Conservation (phyloP, 139 green algal species). For the Chlamydomonas sphaeroides region DNA sequence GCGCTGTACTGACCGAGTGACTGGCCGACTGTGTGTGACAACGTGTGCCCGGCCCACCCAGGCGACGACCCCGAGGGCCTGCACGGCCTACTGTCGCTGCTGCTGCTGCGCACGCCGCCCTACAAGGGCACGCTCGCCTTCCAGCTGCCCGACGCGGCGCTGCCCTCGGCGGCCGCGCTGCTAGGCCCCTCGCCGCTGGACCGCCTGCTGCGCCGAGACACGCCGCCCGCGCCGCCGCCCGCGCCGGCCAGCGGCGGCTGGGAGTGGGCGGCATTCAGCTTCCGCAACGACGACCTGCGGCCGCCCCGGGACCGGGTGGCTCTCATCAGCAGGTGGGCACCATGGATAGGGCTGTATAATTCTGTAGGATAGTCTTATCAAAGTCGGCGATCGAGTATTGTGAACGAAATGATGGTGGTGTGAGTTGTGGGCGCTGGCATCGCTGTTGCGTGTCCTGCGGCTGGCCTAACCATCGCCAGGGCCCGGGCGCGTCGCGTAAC, state of each 20-base stretch:
- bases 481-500: no score
- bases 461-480: no score
- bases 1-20: no score
- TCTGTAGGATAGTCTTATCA: no score
- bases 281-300: constrained; percentile 15
- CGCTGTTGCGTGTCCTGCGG: no score
- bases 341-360: no score
- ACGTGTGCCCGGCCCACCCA: no score
- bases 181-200: background rate
- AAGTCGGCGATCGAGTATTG: no score
- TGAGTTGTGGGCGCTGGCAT: no score
- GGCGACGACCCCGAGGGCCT: constrained; percentile 8
- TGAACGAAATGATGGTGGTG: no score
- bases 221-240: background rate
- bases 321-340: background rate
- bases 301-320: background rate
- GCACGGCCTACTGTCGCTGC: constrained; percentile 34
- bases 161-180: constrained; percentile 6
- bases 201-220: background rate
- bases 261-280: constrained; percentile 34
- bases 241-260: background rate
- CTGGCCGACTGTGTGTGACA: no score
- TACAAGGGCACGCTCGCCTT: constrained; percentile 37
- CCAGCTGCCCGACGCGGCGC: constrained; percentile 18
- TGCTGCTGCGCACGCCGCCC: constrained; percentile 34